Conservation (phyloP, 495 filamentous ascomycete genomes). For the Neurospora sp. region DNA sequence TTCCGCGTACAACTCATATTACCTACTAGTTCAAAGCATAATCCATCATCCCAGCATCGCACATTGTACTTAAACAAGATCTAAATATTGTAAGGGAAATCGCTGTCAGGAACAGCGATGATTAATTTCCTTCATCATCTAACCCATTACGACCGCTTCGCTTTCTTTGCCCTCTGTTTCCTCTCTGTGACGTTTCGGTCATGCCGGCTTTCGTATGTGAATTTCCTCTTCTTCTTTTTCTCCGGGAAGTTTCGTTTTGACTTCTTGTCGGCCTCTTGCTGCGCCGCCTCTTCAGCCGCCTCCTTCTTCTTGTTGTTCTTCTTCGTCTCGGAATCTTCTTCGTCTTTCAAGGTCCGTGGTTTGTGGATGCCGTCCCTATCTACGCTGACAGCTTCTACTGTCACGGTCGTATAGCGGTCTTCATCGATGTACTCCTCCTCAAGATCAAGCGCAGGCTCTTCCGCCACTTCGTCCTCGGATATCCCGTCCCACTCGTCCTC, state of each 20-base stretch:
- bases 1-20: not conserved
- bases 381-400: conserved; percentile 80
- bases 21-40: not conserved
- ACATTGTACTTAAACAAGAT: not conserved
- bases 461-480: conserved; percentile 40
- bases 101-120: not conserved
- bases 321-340: conserved; percentile 33
- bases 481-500: conserved; percentile 56
- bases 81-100: not conserved
- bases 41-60: not conserved
- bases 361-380: conserved; percentile 59
- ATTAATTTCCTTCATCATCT: not conserved
- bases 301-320: conserved; percentile 12
- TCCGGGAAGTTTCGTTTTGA: conserved; percentile 16
- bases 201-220: conserved; percentile 78
- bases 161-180: conserved; percentile 58
- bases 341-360: conserved; percentile 30
- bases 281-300: conserved; percentile 5
- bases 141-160: conserved; percentile 12
- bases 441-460: conserved; percentile 47
- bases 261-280: conserved; percentile 23
- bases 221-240: conserved; percentile 80
- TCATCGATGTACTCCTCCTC: conserved; percentile 96
- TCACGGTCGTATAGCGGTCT: conserved; percentile 89
- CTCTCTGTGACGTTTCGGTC: conserved; percentile 56